These are phyloP conservation scores for Rhytidiadelphus loreus DNA, from an alignment of 225 moss, liverwort and hornwort genomes.

Conservation along the genomic window DNA sequence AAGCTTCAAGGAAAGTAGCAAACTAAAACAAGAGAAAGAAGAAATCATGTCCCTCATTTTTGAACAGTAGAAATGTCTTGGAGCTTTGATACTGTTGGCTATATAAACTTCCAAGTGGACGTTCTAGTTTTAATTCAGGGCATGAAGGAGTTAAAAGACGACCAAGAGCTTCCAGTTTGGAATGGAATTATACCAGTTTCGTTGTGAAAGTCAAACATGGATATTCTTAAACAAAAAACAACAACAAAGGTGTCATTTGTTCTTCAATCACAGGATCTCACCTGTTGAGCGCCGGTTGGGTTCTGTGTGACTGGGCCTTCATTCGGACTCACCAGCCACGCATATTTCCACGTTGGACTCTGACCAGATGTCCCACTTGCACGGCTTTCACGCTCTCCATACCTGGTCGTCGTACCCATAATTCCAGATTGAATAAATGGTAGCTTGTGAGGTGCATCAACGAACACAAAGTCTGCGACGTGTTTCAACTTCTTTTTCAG, in stretches of 20 bases:
- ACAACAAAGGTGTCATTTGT: neutral
- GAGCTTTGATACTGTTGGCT: neutral
- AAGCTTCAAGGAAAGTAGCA: neutral
- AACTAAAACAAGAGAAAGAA: neutral
- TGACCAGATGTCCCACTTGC: neutral
- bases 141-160: neutral
- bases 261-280: neutral
- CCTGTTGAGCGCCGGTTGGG: neutral
- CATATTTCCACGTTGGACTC: conserved; percentile 39
- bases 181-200: neutral
- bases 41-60: neutral
- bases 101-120: neutral
- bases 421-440: conserved; percentile 14
- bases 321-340: conserved; percentile 69
- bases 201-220: neutral
- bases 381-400: neutral
- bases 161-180: neutral
- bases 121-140: neutral
- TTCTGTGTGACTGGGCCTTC: neutral
- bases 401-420: neutral
- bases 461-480: conserved; percentile 61
- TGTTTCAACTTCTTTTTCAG: conserved; percentile 74
- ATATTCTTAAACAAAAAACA: neutral
- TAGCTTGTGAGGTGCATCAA: conserved; percentile 84
- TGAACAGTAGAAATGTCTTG: neutral